Percentiles rank a stretch among this genome's conserved stretches.
Conservation (phyloP, 768 basidiomycete genomes). For the Nevesoporus exiguus region DNA sequence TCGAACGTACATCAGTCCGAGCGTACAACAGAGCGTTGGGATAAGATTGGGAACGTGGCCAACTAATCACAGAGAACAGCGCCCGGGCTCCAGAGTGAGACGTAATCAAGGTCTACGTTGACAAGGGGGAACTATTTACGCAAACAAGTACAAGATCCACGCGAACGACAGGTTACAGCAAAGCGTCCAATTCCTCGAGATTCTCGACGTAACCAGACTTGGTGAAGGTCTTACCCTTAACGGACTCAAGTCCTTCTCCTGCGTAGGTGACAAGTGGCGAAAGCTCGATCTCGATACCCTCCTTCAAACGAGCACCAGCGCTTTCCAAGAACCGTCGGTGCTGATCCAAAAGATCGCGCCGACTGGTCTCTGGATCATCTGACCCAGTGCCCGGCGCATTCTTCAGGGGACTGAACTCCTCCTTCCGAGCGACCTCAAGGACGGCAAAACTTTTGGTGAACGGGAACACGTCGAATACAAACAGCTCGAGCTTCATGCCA, state of each 20-base stretch:
- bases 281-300: conserved; percentile 84
- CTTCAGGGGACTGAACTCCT: conserved; percentile 97
- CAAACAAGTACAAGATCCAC: conserved; percentile 3
- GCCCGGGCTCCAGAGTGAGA: neutral
- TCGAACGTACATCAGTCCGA: conserved; percentile 12
- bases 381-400: conserved; percentile 91
- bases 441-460: conserved; percentile 81
- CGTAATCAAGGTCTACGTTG: neutral
- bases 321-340: conserved; percentile 78
- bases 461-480: conserved; percentile 99
- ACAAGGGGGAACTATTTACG: conserved; percentile 1
- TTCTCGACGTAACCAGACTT: conserved; percentile 68
- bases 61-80: neutral
- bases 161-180: conserved; percentile 39
- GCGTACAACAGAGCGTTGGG: conserved; percentile 8
- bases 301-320: conserved; percentile 71
- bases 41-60: neutral
- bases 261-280: conserved; percentile 86
- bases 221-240: conserved; percentile 74
- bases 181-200: conserved; percentile 67
- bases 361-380: conserved; percentile 88
- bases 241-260: conserved; percentile 82
- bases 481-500: conserved; percentile 98
- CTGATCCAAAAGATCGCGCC: conserved; percentile 84
- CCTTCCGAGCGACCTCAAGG: conserved; percentile 79